Base-by-base conservation (phyloP, 2,329 filamentous ascomycete genomes). In the Colletotrichum cuscutae region DNA sequence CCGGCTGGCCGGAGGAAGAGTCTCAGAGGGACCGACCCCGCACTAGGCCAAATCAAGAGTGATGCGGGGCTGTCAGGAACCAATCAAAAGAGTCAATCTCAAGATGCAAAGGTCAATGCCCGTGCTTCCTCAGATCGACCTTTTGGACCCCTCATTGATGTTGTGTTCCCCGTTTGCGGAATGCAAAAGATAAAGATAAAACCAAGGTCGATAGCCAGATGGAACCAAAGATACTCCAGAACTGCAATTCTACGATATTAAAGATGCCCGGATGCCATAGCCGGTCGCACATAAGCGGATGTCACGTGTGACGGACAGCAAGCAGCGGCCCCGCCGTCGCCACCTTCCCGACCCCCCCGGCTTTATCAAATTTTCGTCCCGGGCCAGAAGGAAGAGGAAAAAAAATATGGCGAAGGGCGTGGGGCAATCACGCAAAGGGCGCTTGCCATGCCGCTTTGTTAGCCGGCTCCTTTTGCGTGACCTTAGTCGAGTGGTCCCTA, bases 351-450 rank as follows among this genome's bases (percentile, higher is more conserved):
- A 54, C 52, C 53, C 32, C 54, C 60, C 60, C 22, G 66, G 66
- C 70, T 32, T 65, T 49, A 24, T 24, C 42, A 60, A 60, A 35
- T 56, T 72, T 68, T 56, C 35, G 28, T 24, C 2, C 4, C 2
- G 28, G 28, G 8, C 19, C 42, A 49, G 42, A 42, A 42, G 42
- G 42, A 22, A 49, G 8, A 49, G 6, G 6, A 22, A 49, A 49
- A 49, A 49, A 49, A 68, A 42, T 6, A 64, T 68, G 60, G 49
- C 22, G 56, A 57, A 69, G 37, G 49, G 26, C 66, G 70, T 70
- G 70, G 66, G 70, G 60, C 66, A 32, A 70, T 67, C 70, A 72
- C 70, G 66, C 66, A 72, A 72, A 49, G 26, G 24, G 32, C 30
- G 46, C 46, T 54, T 28, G 49, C 37, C 28, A 12, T 32, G 26